phyloP scores from a whole-genome alignment of 2,329 filamentous ascomycete species.

The Cladosporium halotolerans region DNA sequence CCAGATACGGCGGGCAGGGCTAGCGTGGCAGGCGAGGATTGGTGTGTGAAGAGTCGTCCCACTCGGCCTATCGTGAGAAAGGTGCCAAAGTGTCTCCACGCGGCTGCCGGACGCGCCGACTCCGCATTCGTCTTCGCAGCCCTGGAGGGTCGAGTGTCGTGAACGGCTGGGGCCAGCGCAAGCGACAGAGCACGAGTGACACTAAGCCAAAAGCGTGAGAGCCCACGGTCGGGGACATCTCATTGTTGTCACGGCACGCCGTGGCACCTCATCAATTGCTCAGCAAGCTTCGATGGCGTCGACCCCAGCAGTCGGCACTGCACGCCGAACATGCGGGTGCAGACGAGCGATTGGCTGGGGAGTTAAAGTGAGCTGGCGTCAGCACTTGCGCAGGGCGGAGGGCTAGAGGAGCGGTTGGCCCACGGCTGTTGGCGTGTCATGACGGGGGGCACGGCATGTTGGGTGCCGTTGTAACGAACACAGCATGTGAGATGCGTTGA shows the following conservation, averaged over 20 bases:
- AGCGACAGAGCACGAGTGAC: background rate
- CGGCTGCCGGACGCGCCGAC: no score
- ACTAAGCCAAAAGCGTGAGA: no score
- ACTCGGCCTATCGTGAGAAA: background rate
- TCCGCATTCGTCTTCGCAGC: no score
- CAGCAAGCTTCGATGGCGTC: slow-evolving; percentile 8
- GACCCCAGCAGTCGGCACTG: background rate
- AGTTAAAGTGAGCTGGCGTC: slow-evolving; percentile 5
- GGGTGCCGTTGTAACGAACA: no score
- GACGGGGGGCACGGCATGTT: no score
- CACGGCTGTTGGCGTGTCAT: background rate
- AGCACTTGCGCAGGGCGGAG: slow-evolving; percentile 5
- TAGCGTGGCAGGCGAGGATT: slow-evolving; percentile 6
- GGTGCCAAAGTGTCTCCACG: background rate
- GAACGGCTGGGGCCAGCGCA: slow-evolving; percentile 8
- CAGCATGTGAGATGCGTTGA: no score
- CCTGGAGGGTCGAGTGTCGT: no score
- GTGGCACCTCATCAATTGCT: background rate
- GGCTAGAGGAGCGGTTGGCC: background rate
- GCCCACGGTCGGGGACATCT: no score
- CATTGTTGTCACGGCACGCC: no score
- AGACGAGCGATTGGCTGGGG: slow-evolving; percentile 2
- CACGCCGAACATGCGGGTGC: background rate
- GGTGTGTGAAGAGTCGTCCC: background rate
- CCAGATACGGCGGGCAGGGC: background rate